Evolutionary conservation across 164 flowering plant species (phyloP), one percentile per base, ranked within the genome.

Genomic region (Kingdonia uniflora): DNA sequence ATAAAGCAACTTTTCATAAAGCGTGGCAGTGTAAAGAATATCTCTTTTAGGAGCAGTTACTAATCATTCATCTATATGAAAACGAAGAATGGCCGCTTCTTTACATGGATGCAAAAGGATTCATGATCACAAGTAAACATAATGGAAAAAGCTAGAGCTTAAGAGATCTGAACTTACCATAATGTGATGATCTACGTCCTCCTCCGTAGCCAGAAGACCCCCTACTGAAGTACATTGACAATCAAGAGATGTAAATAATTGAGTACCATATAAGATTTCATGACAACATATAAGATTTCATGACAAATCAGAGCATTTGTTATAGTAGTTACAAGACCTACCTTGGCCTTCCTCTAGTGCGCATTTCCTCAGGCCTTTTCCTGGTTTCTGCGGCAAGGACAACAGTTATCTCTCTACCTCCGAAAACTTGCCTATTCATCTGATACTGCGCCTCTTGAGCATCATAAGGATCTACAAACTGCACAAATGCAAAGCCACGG

Each of bases 341-440:
- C 19, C 64, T 85, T 74, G 29, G 75, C 22, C 64, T 8, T 3
- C 35, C 35, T 29, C 80, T 74, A 12, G 56, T 59, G 7, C 95
- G 86, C 95, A 87, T 87, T 53, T 87, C 89, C 66, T 87, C 92
- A 0, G 91, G 95, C 73, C 95, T 73, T 68, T 87, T 87, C 70
- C 95, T 80, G 10, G 77, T 58, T 69, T 84, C 95, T 20, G 85
- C 76, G 68, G 95, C 95, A 77, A 87, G 56, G 40, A 87, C 91
- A 13, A 84, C 95, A 58, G 83, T 72, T 47, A 87, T 77, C 68
- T 84, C 83, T 62, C 88, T 68, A 17, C 91, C 88, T 64, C 84
- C 77, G 73, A 87, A 81, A 23, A 71, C 60, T 55, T 75, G 74
- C 26, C 95, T 74, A 71, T 87, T 81, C 95, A 87, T 84, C 55